These are phyloP conservation scores for Penicillium sp. DNA, from an alignment of 2,329 filamentous ascomycete genomes.

Conservation along the genomic window DNA sequence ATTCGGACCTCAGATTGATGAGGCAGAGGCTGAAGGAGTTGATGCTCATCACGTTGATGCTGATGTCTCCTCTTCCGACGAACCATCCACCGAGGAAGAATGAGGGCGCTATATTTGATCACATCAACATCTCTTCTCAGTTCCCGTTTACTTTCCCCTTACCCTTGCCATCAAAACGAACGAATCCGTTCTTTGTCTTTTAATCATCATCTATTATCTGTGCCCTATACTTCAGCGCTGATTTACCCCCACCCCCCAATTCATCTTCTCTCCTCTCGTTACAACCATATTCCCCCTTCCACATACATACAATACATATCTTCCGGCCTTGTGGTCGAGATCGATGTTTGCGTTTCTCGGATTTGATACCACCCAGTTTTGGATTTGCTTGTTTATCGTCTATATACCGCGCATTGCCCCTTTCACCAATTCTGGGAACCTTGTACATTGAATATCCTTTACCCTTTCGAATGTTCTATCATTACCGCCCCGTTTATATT, in stretches of 20 bases:
- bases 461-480: slow-evolving; percentile 16
- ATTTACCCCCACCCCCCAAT: not conserved
- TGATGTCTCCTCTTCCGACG: slow-evolving; percentile 8
- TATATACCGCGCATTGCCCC: not conserved
- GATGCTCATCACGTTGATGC: not conserved
- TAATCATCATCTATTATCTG: not conserved
- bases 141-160: not conserved
- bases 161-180: not conserved
- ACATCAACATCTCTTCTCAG: not conserved
- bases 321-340: slow-evolving; percentile 15
- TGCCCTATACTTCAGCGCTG: slow-evolving; percentile 1
- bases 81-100: slow-evolving; percentile 11
- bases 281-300: slow-evolving; percentile 10
- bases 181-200: slow-evolving; percentile 5
- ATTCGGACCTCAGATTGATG: slow-evolving; percentile 31
- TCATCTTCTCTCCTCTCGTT: slow-evolving; percentile 12
- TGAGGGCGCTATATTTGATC: not conserved
- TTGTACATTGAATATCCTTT: slow-evolving; percentile 18
- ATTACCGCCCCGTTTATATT: slow-evolving; percentile 16
- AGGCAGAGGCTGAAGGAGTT: slow-evolving; percentile 3
- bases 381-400: slow-evolving; percentile 7
- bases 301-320: slow-evolving; percentile 19
- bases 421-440: not conserved
- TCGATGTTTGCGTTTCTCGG: slow-evolving; percentile 23
- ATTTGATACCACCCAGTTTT: slow-evolving; percentile 29